Conservation (phyloP, 352 stramenopile species). For the Phytopythium ostracodes region DNA sequence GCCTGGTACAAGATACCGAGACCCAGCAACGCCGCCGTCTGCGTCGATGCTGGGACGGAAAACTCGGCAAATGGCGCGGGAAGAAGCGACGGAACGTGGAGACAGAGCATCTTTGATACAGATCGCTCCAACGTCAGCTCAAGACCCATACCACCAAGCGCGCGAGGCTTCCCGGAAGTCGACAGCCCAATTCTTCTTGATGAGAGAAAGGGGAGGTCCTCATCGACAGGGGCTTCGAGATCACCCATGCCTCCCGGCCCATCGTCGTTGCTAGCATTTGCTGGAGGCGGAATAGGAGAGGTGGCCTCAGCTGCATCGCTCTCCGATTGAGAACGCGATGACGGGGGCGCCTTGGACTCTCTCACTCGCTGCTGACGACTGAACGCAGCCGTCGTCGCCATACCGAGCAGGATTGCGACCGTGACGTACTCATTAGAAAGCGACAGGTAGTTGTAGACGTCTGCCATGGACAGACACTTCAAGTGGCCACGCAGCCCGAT, state of each 20-base stretch:
- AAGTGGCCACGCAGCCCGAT: slow-evolving; percentile 94
- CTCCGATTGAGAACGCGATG: not conserved
- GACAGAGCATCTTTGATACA: slow-evolving; percentile 97
- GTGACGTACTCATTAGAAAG: slow-evolving; percentile 96
- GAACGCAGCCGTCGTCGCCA: slow-evolving; percentile 93
- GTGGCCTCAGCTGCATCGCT: not conserved
- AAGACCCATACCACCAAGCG: slow-evolving; percentile 33
- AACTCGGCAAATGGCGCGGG: slow-evolving; percentile 94
- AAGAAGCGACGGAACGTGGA: slow-evolving; percentile 96
- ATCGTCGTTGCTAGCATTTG: not conserved
- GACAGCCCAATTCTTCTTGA: not conserved
- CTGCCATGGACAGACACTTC: slow-evolving; percentile 92
- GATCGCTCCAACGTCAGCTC: slow-evolving; percentile 80
- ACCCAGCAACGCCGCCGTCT: slow-evolving; percentile 93
- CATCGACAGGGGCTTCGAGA: not conserved
- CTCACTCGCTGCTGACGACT: slow-evolving; percentile 50
- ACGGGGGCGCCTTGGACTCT: not conserved
- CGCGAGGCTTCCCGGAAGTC: slow-evolving; percentile 21
- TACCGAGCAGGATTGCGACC: slow-evolving; percentile 95
- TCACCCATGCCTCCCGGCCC: not conserved
- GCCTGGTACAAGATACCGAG: slow-evolving; percentile 96
- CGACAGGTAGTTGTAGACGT: slow-evolving; percentile 99
- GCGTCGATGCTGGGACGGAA: slow-evolving; percentile 93
- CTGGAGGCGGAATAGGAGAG: not conserved
- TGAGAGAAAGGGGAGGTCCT: not conserved